Evolutionary conservation across 371 early-diverging fungal genomes (phyloP).

Genomic region (Apophysomyces elegans): DNA sequence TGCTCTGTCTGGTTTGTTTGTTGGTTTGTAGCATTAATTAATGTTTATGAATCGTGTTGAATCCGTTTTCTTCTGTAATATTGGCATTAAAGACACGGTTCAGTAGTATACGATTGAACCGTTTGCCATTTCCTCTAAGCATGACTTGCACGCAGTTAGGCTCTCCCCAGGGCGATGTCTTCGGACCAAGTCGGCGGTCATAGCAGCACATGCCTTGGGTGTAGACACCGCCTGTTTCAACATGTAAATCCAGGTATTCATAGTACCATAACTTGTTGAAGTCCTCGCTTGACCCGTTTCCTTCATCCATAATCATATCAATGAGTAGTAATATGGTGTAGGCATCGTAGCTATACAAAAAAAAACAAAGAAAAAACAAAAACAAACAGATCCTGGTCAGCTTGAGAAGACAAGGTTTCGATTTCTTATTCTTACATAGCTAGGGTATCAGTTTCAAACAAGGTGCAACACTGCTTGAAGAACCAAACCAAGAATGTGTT

Average conservation of each 20-base stretch:
- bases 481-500: constrained; percentile 27
- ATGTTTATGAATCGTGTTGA: background rate
- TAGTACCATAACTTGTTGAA: constrained; percentile 29
- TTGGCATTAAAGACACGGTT: constrained; percentile 23
- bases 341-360: constrained; percentile 27
- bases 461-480: constrained; percentile 14
- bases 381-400: background rate
- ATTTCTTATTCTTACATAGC: constrained; percentile 26
- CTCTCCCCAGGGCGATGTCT: constrained; percentile 17
- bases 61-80: background rate
- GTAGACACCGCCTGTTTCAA: constrained; percentile 49
- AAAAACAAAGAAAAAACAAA: background rate
- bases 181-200: constrained; percentile 34
- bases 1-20: background rate
- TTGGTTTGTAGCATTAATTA: background rate
- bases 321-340: constrained; percentile 24
- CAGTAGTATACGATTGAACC: constrained; percentile 31
- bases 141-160: constrained; percentile 45
- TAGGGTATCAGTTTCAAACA: constrained; percentile 18
- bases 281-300: constrained; percentile 17
- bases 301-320: constrained; percentile 29
- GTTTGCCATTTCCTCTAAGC: constrained; percentile 34
- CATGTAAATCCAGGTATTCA: constrained; percentile 45
- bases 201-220: constrained; percentile 54
- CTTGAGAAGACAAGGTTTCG: constrained; percentile 5